Evolutionary conservation across 306 rosid genomes (phyloP), one percentile per base, ranked within the genome.

Genomic region (Trichosanthes cucumerina): DNA sequence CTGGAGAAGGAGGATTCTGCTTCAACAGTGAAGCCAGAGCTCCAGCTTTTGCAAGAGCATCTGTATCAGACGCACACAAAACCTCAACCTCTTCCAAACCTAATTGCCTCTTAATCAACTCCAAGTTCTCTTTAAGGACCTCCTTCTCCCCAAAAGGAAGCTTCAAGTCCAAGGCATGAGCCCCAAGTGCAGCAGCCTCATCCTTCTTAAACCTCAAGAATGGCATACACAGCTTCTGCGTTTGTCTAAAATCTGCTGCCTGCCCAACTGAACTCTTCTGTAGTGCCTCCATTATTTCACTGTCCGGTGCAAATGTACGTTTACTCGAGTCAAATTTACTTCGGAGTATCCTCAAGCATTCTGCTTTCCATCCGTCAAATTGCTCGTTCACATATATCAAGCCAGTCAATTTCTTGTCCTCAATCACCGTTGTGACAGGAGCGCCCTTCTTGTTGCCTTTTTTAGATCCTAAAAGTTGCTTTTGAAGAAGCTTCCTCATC

Each of bases 401-500:
- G 64, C 96, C 88, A 24, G 38, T 80, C 34, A 88, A 58, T 84
- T 82, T 88, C 83, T 26, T 81, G 77, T 81, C 84, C 80, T 91
- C 96, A n/a, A 83, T 56, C 33, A 18, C 47, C 0, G 82, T 5
- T 49, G 82, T 39, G 34, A 81, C 93, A 4, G 93, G 93, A 82
- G 92, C 78, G 18, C 87, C 88, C 81, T 85, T 86, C 83, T 91
- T 91, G 54, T 84, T 88, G 66, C 74, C 88, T 80, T 88, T 91
- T 81, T 88, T 91, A 39, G 97, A 86, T 65, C 96, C 98, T 11
- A 73, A 84, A 79, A 84, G 83, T 82, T 93, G 98, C 87, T 91
- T 93, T 79, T 91, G 92, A 83, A 90, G 96, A 84, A 91, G 86
- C 90, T 91, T 93, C 86, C 98, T 91, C 89, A 90, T 85, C 86